A percentile compares a stretch with the other conserved stretches of the same genome.
These are phyloP conservation scores for Kwoniella newhampshirensis DNA, from an alignment of 768 basidiomycete genomes.

Conservation along the genomic window DNA sequence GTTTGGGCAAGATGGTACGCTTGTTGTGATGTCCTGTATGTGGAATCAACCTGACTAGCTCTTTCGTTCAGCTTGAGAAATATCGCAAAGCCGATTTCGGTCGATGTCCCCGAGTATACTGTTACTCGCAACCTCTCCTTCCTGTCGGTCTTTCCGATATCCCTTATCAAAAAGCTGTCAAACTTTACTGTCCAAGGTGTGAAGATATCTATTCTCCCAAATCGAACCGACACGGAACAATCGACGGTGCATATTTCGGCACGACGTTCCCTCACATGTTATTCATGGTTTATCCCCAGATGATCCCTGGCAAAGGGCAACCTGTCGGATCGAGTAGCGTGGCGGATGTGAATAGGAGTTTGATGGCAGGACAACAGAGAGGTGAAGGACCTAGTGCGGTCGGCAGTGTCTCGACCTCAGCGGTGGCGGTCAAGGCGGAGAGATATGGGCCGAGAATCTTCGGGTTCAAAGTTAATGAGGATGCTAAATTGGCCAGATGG, in stretches of 20 bases:
- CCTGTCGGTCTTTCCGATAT: slow-evolving; percentile 95
- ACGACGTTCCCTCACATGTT: slow-evolving; percentile 96
- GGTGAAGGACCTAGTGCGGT: slow-evolving; percentile 55
- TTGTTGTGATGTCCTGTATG: background rate
- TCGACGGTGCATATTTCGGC: slow-evolving; percentile 98
- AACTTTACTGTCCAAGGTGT: slow-evolving; percentile 96
- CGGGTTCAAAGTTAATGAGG: slow-evolving; percentile 94
- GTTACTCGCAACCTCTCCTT: slow-evolving; percentile 89
- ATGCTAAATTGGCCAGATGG: slow-evolving; percentile 90
- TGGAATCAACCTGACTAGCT: background rate
- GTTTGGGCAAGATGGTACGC: slow-evolving; percentile 89
- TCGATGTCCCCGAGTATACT: slow-evolving; percentile 94
- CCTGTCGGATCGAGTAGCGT: slow-evolving; percentile 30
- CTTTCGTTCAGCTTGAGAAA: slow-evolving; percentile 69
- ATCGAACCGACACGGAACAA: slow-evolving; percentile 91
- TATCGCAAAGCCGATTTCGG: slow-evolving; percentile 98
- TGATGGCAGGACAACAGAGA: slow-evolving; percentile 12
- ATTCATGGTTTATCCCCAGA: slow-evolving; percentile 92
- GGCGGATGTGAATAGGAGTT: slow-evolving; percentile 24
- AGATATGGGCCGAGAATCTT: slow-evolving; percentile 90
- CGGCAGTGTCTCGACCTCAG: slow-evolving; percentile 74
- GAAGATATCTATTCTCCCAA: slow-evolving; percentile 99
- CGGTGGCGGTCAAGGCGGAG: slow-evolving; percentile 83
- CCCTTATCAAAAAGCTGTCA: slow-evolving; percentile 98
- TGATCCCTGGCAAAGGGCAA: slow-evolving; percentile 76